These are phyloP conservation scores for Ogataea pini DNA, from an alignment of 805 yeast genomes.

Conservation along the genomic window DNA sequence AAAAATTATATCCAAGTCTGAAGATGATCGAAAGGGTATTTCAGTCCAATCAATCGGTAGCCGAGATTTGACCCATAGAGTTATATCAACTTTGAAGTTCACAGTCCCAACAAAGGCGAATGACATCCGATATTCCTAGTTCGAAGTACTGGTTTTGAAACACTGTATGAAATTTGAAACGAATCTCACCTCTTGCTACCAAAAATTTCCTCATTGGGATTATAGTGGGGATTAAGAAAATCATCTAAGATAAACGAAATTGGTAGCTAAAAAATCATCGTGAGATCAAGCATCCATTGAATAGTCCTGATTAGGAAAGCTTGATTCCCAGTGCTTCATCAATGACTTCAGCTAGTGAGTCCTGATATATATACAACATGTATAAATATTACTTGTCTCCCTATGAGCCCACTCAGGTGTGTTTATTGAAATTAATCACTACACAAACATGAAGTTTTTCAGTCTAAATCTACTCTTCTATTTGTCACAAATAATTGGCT, in stretches of 20 bases:
- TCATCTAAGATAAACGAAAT: neutral
- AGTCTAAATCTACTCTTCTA: neutral
- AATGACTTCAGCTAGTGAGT: neutral
- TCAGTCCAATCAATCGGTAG: too few relatives aligned
- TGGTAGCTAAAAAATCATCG: too few relatives aligned
- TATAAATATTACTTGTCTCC: slow-evolving; percentile 1
- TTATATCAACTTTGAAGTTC: too few relatives aligned
- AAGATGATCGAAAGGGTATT: too few relatives aligned
- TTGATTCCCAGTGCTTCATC: neutral
- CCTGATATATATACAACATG: too few relatives aligned
- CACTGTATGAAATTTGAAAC: neutral
- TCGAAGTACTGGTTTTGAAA: too few relatives aligned
- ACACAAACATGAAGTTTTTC: neutral
- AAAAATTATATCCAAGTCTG: too few relatives aligned
- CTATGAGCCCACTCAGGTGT: too few relatives aligned
- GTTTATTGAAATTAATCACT: neutral
- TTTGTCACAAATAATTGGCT: neutral
- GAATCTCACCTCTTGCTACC: neutral
- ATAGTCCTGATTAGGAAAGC: neutral
- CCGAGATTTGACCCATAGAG: too few relatives aligned
- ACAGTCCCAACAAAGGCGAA: too few relatives aligned
- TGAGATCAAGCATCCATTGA: neutral
- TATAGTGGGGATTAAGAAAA: neutral
- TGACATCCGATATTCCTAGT: too few relatives aligned
- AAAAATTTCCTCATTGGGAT: neutral